Base-by-base conservation (phyloP, 2,329 filamentous ascomycete genomes). In the Aphanocladium album region DNA sequence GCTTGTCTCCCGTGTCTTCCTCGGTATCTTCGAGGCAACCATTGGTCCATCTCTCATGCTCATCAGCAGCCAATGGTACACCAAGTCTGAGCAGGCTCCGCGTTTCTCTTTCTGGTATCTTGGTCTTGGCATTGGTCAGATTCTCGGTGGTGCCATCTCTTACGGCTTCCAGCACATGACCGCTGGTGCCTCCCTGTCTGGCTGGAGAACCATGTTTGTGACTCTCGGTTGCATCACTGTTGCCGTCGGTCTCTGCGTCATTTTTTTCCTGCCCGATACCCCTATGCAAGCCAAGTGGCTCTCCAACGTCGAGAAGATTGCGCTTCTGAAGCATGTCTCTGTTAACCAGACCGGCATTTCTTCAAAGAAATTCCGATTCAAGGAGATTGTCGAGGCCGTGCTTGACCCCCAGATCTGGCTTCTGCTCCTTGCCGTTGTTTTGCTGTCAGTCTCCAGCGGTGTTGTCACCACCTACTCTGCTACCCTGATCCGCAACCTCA, bases 171-270 rank as follows among this genome's bases (percentile, higher is more conserved):
- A 85, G 67, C 79, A 83, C 12, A 74, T 79, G 71, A 77, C 66
- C 0, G 73, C 73, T 3, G 86, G 83, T 1, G 73, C 87, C 3
- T 71, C 77, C 1, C 79, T 81, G 2, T 76, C 83, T n/a, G 87
- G 87, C 4, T 91, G 87, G 87, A 77, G 85, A 6, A 87, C 83
- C 82, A 79, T 90, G 25, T 90, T 90, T 71, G 84, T 90, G 51
- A 81, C 87, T 14, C 85, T 90, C 66, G 88, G 88, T 9, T 75
- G 77, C 5, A 74, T 74, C 25, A 77, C 74, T 2, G 69, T 75
- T 3, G 17, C 67, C 7, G 67, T 75, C 6, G 74, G 73, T 0
- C 49, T 74, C 9, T 67, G 64, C 53, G 70, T 71, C 8, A 65
- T 74, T 35, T 41, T 71, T 25, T 69, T 74, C 43, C 67, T 77